A percentile compares a stretch with the other conserved stretches of the same genome.
Conservation (phyloP, 106 monocot species). For the Acorus calamus region DNA sequence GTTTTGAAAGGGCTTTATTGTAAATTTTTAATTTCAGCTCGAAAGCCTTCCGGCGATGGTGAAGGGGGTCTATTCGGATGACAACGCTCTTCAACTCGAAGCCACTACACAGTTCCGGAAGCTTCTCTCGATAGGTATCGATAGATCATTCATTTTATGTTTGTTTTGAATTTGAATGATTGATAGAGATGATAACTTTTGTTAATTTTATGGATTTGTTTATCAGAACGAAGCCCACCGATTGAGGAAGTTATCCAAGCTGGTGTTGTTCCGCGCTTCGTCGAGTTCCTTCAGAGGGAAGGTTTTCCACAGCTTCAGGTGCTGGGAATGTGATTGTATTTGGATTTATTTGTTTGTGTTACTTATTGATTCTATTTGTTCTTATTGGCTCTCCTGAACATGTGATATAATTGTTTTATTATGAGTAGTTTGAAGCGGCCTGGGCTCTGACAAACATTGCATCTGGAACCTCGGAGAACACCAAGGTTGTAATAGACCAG, state of each 20-base stretch:
- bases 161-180: neutral
- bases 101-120: conserved; percentile 60
- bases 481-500: conserved; percentile 45
- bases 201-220: neutral
- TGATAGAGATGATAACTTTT: neutral
- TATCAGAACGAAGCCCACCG: conserved; percentile 59
- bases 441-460: conserved; percentile 36
- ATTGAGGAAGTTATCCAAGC: conserved; percentile 69
- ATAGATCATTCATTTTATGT: neutral
- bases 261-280: conserved; percentile 67
- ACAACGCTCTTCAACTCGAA: conserved; percentile 38
- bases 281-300: conserved; percentile 61
- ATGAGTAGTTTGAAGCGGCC: too few species aligned
- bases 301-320: conserved; percentile 75
- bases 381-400: too few species aligned
- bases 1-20: neutral
- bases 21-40: conserved; percentile 10
- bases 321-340: neutral
- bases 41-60: conserved; percentile 59
- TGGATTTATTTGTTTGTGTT: neutral
- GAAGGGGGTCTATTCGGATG: conserved; percentile 41
- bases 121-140: conserved; percentile 55
- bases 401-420: too few species aligned
- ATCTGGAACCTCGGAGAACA: conserved; percentile 40
- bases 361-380: neutral